Evolutionary conservation across 202 grass and related monocot genomes (phyloP), one percentile per base, ranked within the genome.

Genomic region (Miscanthus sacchariflorus): DNA sequence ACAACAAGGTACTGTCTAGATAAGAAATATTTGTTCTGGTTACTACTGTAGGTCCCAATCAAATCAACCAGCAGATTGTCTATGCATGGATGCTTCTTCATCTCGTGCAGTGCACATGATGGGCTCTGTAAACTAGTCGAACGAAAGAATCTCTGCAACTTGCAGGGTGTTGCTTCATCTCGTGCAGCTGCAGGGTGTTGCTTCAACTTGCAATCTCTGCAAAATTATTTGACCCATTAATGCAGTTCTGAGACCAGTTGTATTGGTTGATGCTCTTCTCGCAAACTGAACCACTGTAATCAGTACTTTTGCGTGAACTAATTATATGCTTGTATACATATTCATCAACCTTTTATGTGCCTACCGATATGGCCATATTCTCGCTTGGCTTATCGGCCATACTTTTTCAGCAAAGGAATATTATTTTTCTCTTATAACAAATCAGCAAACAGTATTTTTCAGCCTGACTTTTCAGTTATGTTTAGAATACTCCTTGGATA

Each of bases 101-200:
- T 89, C 90, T 95, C 83, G 88, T 95, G 91, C 86, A 85, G 72
- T 86, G 89, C 88, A 85, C 82, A 93, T 93, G 86, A 87, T 72
- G 78, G 85, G 84, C 44, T 84, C 68, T 79, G 72, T 93, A 93
- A 95, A 85, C 79, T 45, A 89, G 81, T 81, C 18, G 43, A 72
- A 19, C 78, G 75, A 28, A 85, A 65, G 85, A 90, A 91, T 91
- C 88, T 85, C 28, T 30, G 28, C 28, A 30, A 74, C 73, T 68
- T 89, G 54, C 68, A 36, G 83, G 79, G 76, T 27, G 45, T 58
- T 75, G 87, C 45, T 44, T 48, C 82, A 61, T 30, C 28, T 30
- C 28, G 28, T 30, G 28, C 28, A 74, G 78, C 73, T 89, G 54
- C 68, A 36, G 83, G 79, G 76, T 27, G 45, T 58, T 75, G 87